phyloP scores from a whole-genome alignment of 139 green algal species.

The Deuterostichococcus epilithicus region DNA sequence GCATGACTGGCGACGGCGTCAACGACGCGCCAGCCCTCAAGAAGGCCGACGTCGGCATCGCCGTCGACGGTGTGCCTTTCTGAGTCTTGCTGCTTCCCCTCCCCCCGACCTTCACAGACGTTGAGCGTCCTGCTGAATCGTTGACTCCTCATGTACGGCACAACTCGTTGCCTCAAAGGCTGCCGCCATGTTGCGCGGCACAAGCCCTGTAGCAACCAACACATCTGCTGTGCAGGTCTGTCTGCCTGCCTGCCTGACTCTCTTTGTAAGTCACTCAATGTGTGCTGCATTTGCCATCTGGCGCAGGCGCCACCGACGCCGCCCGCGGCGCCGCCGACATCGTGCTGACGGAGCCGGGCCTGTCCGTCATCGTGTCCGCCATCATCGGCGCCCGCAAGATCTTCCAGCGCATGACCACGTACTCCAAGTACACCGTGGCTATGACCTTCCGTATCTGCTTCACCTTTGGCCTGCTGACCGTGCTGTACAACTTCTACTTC shows the following conservation, averaged over 20 bases:
- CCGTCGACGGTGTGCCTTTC: slow-evolving; percentile 45
- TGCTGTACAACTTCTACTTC: slow-evolving; percentile 83
- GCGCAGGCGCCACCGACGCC: slow-evolving; percentile 67
- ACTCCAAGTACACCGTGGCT: slow-evolving; percentile 80
- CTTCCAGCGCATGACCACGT: slow-evolving; percentile 89
- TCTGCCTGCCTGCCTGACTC: too few relatives aligned
- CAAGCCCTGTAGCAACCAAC: too few relatives aligned
- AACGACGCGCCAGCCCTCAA: slow-evolving; percentile 95
- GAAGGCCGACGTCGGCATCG: slow-evolving; percentile 92
- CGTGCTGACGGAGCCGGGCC: slow-evolving; percentile 56
- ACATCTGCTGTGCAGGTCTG: too few relatives aligned
- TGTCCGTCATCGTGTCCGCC: slow-evolving; percentile 63
- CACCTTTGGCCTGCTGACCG: slow-evolving; percentile 80
- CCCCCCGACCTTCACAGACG: too few relatives aligned
- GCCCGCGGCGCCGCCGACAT: slow-evolving; percentile 81
- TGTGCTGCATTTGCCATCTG: too few relatives aligned
- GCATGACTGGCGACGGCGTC: slow-evolving; percentile 87
- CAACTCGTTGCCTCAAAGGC: too few relatives aligned
- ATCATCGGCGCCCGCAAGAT: slow-evolving; percentile 79
- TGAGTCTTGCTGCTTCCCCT: background rate
- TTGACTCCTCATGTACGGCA: too few relatives aligned
- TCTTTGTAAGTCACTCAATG: too few relatives aligned
- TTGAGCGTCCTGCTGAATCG: too few relatives aligned
- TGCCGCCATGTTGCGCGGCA: too few relatives aligned
- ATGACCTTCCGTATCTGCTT: slow-evolving; percentile 88